Evolutionary conservation across 306 rosid species (phyloP).

Genomic region (Lathyrus oleraceus): DNA sequence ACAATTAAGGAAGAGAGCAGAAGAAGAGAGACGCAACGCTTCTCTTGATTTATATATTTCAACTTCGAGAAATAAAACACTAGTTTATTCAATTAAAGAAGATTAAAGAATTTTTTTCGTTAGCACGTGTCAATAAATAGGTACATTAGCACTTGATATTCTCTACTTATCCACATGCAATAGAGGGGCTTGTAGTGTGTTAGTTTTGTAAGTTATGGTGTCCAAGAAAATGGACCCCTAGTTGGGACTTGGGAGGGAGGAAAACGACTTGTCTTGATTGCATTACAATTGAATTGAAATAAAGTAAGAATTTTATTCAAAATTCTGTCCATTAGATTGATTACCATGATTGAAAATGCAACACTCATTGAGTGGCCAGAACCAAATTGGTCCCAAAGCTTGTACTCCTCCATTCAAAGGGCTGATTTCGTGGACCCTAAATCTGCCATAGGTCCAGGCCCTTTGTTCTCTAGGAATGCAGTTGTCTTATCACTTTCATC

Average conservation of each 20-base stretch:
- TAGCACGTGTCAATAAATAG: too few species aligned
- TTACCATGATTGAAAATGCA: conserved; percentile 13
- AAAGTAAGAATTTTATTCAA: conserved; percentile 10
- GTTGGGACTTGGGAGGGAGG: conserved; percentile 14
- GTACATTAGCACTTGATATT: too few species aligned
- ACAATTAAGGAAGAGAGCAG: too few species aligned
- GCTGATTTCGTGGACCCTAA: conserved; percentile 79
- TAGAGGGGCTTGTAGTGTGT: neutral
- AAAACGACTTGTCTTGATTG: conserved; percentile 37
- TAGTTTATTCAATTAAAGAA: too few species aligned
- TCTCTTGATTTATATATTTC: too few species aligned
- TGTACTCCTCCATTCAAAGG: conserved; percentile 13
- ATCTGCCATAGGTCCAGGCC: conserved; percentile 48
- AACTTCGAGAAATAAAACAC: too few species aligned
- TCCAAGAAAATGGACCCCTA: conserved; percentile 42
- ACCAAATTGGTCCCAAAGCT: conserved; percentile 41
- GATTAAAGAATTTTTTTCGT: too few species aligned
- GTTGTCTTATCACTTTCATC: conserved; percentile 57
- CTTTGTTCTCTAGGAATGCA: conserved; percentile 53
- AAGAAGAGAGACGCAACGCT: too few species aligned
- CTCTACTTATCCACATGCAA: neutral
- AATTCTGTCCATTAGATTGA: conserved; percentile 32
- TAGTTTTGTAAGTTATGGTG: neutral
- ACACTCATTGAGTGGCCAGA: conserved; percentile 10
- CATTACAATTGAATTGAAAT: conserved; percentile 30